Conservation (phyloP, 1,284 basidiomycete genomes). For the Sanghuangporus weigelae region DNA sequence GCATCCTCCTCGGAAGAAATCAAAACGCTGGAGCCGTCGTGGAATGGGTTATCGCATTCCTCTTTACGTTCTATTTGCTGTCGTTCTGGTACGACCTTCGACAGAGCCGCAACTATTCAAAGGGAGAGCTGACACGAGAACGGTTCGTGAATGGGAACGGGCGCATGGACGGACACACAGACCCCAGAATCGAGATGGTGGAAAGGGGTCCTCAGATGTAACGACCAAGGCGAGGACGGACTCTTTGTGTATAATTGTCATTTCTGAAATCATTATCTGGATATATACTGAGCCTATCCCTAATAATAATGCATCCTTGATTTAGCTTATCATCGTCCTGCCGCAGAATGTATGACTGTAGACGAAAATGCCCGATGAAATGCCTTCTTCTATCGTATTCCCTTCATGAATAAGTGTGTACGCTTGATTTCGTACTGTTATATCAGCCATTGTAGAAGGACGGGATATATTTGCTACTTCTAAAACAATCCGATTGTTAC, state of each 20-base stretch:
- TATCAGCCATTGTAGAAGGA: no score
- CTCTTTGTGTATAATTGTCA: not conserved
- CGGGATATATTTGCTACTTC: no score
- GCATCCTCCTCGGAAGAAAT: conserved; percentile 39
- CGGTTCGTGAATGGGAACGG: conserved; percentile 1
- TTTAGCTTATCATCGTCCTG: no score
- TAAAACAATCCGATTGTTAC: no score
- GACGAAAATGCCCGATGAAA: no score
- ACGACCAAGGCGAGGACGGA: not conserved
- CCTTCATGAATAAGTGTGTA: no score
- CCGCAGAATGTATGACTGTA: no score
- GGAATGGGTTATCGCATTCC: conserved; percentile 69
- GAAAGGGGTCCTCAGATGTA: conserved; percentile 1
- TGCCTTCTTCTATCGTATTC: no score
- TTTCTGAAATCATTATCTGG: no score
- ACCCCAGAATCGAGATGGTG: not conserved
- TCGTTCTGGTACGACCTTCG: conserved; percentile 66
- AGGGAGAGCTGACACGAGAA: conserved; percentile 24
- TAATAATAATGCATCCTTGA: no score
- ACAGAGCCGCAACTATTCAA: conserved; percentile 42
- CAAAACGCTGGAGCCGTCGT: conserved; percentile 55
- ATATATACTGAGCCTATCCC: no score
- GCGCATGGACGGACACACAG: not conserved
- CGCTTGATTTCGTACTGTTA: no score
- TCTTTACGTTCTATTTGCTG: conserved; percentile 65